A percentile compares a stretch with the other conserved stretches of the same genome.
These are phyloP conservation scores for Sphagnum contortum DNA, from an alignment of 225 moss, liverwort and hornwort species.

Conservation along the genomic window DNA sequence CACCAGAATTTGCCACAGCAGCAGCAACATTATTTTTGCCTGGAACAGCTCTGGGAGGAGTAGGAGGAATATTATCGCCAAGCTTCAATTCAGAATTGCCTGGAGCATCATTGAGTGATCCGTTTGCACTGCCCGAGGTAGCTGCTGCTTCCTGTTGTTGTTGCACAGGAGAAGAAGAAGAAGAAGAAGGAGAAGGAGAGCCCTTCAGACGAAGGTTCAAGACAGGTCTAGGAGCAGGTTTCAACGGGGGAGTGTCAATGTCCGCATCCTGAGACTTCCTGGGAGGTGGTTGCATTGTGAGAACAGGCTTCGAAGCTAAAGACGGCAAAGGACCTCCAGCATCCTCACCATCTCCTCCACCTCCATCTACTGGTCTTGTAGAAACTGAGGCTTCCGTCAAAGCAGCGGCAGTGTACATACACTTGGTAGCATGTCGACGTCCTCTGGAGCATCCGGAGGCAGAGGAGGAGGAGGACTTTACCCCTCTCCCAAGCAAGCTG, in stretches of 20 bases:
- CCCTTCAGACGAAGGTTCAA: constrained; percentile 4
- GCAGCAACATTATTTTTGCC: constrained; percentile 1
- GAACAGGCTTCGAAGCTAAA: constrained; percentile 15
- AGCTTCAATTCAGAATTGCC: too few species aligned
- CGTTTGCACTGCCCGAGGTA: background rate
- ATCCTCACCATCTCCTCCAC: constrained; percentile 7
- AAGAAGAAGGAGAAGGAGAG: background rate
- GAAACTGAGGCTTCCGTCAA: constrained; percentile 33
- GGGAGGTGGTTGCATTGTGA: constrained; percentile 28
- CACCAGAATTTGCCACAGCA: constrained; percentile 2
- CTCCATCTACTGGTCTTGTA: constrained; percentile 25
- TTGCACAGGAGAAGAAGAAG: background rate
- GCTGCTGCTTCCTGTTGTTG: background rate
- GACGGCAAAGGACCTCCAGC: constrained; percentile 8
- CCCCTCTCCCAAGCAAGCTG: constrained; percentile 16
- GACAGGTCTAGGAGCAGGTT: constrained; percentile 28
- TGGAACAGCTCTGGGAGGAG: background rate
- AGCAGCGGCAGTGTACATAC: constrained; percentile 25
- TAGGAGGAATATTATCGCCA: background rate
- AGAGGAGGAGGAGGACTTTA: constrained; percentile 8
- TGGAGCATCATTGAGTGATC: background rate
- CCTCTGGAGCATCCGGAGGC: constrained; percentile 7
- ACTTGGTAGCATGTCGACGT: constrained; percentile 10
- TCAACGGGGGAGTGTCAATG: constrained; percentile 25
- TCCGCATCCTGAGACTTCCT: constrained; percentile 8